Conservation (phyloP, 768 basidiomycete species). For the Hypholoma sublateritium region DNA sequence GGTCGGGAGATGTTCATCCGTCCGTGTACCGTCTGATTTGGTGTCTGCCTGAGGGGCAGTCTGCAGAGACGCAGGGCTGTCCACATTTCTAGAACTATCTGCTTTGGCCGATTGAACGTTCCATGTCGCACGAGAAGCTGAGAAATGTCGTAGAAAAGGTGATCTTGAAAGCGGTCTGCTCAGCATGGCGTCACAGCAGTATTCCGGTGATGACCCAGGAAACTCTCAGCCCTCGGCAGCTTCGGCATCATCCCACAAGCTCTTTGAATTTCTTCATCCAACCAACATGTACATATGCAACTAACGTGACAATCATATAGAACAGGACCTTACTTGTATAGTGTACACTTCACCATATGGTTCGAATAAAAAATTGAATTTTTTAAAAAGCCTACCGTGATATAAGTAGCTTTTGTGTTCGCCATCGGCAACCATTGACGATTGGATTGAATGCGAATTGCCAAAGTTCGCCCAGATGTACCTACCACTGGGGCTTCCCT, state of each 20-base stretch:
- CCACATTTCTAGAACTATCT: constrained; percentile 3
- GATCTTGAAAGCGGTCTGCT: constrained; percentile 31
- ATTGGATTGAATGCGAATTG: too few relatives aligned
- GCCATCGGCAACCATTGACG: too few relatives aligned
- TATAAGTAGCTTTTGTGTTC: too few relatives aligned
- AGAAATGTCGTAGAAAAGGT: constrained; percentile 28
- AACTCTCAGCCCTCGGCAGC: not conserved
- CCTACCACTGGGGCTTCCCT: too few relatives aligned
- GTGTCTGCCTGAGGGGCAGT: not conserved
- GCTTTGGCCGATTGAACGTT: constrained; percentile 9
- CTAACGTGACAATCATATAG: too few relatives aligned
- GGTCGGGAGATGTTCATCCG: not conserved
- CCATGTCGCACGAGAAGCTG: constrained; percentile 29
- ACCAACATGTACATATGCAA: too few relatives aligned
- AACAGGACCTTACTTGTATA: too few relatives aligned
- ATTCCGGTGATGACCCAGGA: not conserved
- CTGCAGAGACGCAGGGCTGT: not conserved
- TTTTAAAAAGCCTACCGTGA: too few relatives aligned
- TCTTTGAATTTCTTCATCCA: too few relatives aligned
- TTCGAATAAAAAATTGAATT: too few relatives aligned
- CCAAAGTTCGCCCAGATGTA: too few relatives aligned
- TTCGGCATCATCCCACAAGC: not conserved
- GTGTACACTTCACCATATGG: too few relatives aligned
- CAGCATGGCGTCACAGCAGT: constrained; percentile 26
- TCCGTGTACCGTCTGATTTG: not conserved